Base-by-base conservation (phyloP, 2,329 filamentous ascomycete species). In the Cladosporium velox region DNA sequence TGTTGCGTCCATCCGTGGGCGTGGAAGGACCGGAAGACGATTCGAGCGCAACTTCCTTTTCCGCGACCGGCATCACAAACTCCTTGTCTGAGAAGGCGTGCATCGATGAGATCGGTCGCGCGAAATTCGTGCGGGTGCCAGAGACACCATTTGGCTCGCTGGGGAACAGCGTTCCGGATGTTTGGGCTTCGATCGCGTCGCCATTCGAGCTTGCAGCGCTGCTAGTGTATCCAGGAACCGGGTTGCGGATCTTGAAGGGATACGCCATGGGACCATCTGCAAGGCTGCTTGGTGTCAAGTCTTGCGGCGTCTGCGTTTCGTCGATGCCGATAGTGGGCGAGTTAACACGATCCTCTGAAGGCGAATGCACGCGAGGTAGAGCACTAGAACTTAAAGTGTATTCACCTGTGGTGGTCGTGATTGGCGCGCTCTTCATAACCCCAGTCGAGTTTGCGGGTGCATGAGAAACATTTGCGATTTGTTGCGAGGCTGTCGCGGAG, bases 221-320 rank as follows among this genome's bases (percentile, higher is more conserved):
- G 57, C 65, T 62, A 4, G 58, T 63, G 32, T 57, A 61, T 24
- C 59, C 65, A 14, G 65, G 59, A 8, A 66, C 24, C 14, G 65
- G 65, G 24, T 85, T 85, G 62, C 85, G 84, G 15, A 93, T 76
- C 65, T 86, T 90, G 73, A 93, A 93, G 0, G 91, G 91, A 70
- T 91, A 85, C 0, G 91, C 90, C 30, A 92, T 86, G 0, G 90
- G 88, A 24, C 86, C 87, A 6, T 90, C 82, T 55, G 34, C 2
- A 4, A 38, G 35, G 44, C 7, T 47, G 34, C 61, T 44, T 4
- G 61, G 21, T 26, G 61, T 86, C 87, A 0, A 89, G 87, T 1
- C 90, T 80, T 73, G 89, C 90, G 4, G 86, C 85, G 81, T 67
- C 82, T 78, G 83, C 71, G 71, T 79, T 71, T 79, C 10, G 80